phyloP scores from a whole-genome alignment of 225 moss, liverwort and hornwort genomes.

The Marchantia polymorpha region DNA sequence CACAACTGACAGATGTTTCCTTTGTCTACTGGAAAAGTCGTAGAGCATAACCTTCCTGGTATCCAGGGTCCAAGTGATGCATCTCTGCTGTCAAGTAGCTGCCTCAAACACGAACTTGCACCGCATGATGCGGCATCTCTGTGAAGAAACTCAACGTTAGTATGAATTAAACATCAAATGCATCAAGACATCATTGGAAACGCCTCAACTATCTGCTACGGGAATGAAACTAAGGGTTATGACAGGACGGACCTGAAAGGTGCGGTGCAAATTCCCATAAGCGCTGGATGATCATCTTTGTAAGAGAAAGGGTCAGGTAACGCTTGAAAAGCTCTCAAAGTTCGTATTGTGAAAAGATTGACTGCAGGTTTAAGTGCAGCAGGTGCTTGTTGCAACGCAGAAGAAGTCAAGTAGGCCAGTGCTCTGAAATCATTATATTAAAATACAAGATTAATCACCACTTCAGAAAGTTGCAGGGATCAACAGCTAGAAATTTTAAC shows the following conservation, averaged over 20 bases:
- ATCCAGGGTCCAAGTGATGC: slow-evolving; percentile 99
- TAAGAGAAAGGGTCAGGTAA: slow-evolving; percentile 83
- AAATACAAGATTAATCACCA: neutral
- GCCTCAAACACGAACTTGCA: slow-evolving; percentile 91
- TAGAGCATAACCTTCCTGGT: slow-evolving; percentile 66
- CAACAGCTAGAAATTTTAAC: neutral
- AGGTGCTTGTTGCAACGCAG: slow-evolving; percentile 70
- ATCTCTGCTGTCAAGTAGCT: slow-evolving; percentile 80
- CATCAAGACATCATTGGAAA: neutral
- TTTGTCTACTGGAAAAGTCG: neutral
- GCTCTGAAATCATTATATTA: slow-evolving; percentile 45
- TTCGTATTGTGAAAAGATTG: slow-evolving; percentile 75
- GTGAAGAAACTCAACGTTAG: slow-evolving; percentile 6
- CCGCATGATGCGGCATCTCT: slow-evolving; percentile 81
- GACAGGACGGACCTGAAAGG: slow-evolving; percentile 56
- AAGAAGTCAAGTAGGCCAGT: slow-evolving; percentile 77
- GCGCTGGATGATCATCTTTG: slow-evolving; percentile 72
- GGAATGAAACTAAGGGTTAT: neutral
- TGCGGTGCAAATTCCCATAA: slow-evolving; percentile 73
- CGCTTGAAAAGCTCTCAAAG: slow-evolving; percentile 85
- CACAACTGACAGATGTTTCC: no score
- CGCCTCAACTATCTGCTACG: neutral
- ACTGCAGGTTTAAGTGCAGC: slow-evolving; percentile 68
- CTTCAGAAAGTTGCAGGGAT: neutral
- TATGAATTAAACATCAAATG: neutral